phyloP scores from a whole-genome alignment of 2,329 filamentous ascomycete genomes.

The Dactylellina sp. region DNA sequence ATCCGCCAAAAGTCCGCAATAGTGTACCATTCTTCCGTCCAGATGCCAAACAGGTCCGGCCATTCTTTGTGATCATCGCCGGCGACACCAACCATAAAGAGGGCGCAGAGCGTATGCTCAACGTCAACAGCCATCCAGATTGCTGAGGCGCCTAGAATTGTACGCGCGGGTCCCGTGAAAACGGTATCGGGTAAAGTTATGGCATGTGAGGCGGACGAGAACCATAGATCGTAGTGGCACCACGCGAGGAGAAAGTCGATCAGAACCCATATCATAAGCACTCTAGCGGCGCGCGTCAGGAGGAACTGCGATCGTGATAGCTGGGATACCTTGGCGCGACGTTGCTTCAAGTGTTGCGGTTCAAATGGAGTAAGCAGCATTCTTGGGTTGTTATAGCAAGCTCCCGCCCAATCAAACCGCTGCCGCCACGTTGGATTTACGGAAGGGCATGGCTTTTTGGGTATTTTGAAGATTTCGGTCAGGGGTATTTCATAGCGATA shows the following conservation, averaged over 20 bases:
- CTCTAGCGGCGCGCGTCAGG: neutral
- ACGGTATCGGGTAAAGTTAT: conserved; percentile 21
- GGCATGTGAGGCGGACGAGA: conserved; percentile 11
- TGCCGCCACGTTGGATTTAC: conserved; percentile 44
- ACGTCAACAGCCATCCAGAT: conserved; percentile 49
- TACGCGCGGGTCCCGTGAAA: conserved; percentile 11
- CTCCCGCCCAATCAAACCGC: conserved; percentile 47
- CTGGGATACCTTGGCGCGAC: conserved; percentile 23
- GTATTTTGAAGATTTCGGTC: conserved; percentile 34
- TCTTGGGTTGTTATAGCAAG: conserved; percentile 43
- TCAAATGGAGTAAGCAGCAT: conserved; percentile 48
- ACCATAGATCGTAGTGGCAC: conserved; percentile 44
- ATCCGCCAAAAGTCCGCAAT: conserved; percentile 49
- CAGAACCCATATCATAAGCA: conserved; percentile 40
- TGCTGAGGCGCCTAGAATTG: conserved; percentile 32
- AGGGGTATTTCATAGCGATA: conserved; percentile 44
- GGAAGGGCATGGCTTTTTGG: conserved; percentile 23
- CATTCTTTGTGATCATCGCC: conserved; percentile 43
- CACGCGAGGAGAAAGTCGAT: conserved; percentile 45
- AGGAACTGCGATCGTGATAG: conserved; percentile 26
- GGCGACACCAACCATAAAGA: conserved; percentile 24
- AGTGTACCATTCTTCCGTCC: conserved; percentile 51
- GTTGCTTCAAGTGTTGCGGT: conserved; percentile 29
- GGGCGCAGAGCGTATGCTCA: conserved; percentile 26
- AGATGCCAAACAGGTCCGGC: conserved; percentile 50